Evolutionary conservation across 352 stramenopile species (phyloP), one percentile per base, ranked within the genome.

Genomic region (Pythium monospermum): DNA sequence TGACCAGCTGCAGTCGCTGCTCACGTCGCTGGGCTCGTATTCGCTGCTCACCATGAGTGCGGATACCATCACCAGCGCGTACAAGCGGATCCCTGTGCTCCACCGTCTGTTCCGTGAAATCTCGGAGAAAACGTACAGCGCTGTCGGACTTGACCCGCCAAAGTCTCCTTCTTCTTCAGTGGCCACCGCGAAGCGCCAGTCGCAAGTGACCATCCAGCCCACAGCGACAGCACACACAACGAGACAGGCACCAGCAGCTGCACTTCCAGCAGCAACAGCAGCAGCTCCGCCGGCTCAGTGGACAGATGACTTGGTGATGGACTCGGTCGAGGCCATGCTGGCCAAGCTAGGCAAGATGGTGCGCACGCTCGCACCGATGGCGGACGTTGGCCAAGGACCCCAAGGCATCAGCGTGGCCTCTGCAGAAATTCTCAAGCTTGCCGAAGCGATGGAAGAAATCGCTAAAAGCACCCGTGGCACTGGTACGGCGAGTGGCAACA

Each of bases 291-390:
- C 45, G 18, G 15, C 43, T 13, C 27, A 36, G 21, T 59, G 50
- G 35, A 12, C 27, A 3, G 42, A 65, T 10, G 59, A 62, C 5
- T 33, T 59, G 7, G 31, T 61, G n/a, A 25, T 83, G 15, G 68
- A 73, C 15, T 71, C 73, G 0, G 67, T 79, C 46, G 54, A 68
- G 19, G 11, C 70, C 18, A 41, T 85, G 27, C 64, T 87, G 28
- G 50, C 59, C 12, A 84, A 85, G 43, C 43, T 85, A 12, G 67
- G 71, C 48, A 83, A 77, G 30, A 78, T 87, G 44, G 69, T 87
- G 38, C 73, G 73, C 19, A 78, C 59, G 19, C 65, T 87, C n/a
- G 70, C 64, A 21, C 64, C 68, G 12, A 53, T 87, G 6, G 49
- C 69, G 1, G 68, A 73, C 18, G 59, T 64, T 25, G 30, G 55